A percentile compares a stretch with the other conserved stretches of the same genome.
Conservation (phyloP, 768 basidiomycete species). For the Macrolepiota albuminosa region DNA sequence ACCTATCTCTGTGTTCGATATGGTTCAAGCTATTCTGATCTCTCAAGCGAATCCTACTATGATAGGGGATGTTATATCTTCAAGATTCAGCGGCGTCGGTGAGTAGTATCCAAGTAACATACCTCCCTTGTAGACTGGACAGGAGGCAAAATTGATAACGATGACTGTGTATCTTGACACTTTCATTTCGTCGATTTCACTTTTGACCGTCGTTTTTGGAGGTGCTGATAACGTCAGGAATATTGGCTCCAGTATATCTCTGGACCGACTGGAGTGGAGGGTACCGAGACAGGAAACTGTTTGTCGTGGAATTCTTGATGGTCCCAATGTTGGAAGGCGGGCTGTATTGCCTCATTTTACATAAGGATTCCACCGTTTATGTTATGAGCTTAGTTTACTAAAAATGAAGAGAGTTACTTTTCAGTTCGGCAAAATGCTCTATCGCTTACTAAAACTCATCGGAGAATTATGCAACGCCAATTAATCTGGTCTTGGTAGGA, state of each 20-base stretch:
- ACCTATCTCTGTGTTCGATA: not conserved
- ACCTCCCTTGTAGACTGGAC: conserved; percentile 54
- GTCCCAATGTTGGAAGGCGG: no score
- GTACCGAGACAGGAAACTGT: conserved; percentile 75
- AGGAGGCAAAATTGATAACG: conserved; percentile 76
- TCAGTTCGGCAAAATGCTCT: no score
- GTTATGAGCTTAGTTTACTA: no score
- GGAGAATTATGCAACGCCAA: no score
- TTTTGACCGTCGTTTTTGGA: conserved; percentile 16
- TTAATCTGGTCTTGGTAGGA: no score
- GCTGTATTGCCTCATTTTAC: no score
- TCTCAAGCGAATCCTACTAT: conserved; percentile 56
- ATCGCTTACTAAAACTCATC: no score
- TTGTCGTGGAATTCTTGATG: conserved; percentile 77
- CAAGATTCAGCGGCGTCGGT: conserved; percentile 69
- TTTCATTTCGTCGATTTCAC: not conserved
- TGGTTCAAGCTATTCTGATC: conserved; percentile 41
- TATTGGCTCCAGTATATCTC: conserved; percentile 70
- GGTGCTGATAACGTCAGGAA: conserved; percentile 65
- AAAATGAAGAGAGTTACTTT: no score
- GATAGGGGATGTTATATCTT: conserved; percentile 57
- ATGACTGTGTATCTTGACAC: conserved; percentile 44
- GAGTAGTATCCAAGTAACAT: conserved; percentile 13
- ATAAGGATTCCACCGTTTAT: no score
- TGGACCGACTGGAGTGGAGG: conserved; percentile 70